A percentile compares a stretch with the other conserved stretches of the same genome.
These are phyloP conservation scores for Candida gigantensis DNA, from an alignment of 1,139 yeast genomes.

Conservation along the genomic window DNA sequence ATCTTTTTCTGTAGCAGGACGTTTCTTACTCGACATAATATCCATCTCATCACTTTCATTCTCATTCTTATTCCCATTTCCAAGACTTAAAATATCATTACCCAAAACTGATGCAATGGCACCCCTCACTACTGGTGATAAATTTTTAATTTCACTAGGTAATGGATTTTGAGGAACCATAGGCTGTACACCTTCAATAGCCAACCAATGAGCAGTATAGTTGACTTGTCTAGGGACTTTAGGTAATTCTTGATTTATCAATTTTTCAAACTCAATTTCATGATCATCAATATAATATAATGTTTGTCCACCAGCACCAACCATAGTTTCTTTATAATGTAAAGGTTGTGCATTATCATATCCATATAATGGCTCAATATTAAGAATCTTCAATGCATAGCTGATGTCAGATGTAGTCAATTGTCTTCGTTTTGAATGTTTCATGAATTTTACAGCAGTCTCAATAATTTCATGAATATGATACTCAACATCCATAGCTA, in stretches of 20 bases:
- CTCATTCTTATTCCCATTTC: slow-evolving; percentile 16
- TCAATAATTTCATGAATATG: slow-evolving; percentile 93
- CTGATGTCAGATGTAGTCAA: slow-evolving; percentile 81
- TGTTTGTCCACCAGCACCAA: slow-evolving; percentile 88
- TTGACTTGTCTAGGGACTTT: slow-evolving; percentile 91
- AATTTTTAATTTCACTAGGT: slow-evolving; percentile 65
- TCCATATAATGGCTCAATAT: slow-evolving; percentile 85
- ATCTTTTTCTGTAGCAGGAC: slow-evolving; percentile 47
- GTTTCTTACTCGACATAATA: slow-evolving; percentile 23
- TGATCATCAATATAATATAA: slow-evolving; percentile 87
- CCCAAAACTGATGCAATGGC: slow-evolving; percentile 56
- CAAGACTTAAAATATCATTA: slow-evolving; percentile 37
- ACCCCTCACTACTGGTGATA: slow-evolving; percentile 71
- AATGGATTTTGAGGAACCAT: slow-evolving; percentile 96
- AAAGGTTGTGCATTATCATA: slow-evolving; percentile 66
- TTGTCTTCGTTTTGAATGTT: slow-evolving; percentile 85
- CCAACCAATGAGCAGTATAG: slow-evolving; percentile 97
- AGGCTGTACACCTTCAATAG: slow-evolving; percentile 98
- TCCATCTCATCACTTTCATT: slow-evolving; percentile 23
- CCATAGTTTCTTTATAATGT: slow-evolving; percentile 76
- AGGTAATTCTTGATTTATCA: slow-evolving; percentile 92
- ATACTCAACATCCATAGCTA: slow-evolving; percentile 99
- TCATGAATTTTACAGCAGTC: slow-evolving; percentile 93
- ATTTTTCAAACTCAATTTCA: slow-evolving; percentile 90
- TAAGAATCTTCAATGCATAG: slow-evolving; percentile 78